Conservation (phyloP, 2,329 filamentous ascomycete genomes). For the Exophiala oligosperma region DNA sequence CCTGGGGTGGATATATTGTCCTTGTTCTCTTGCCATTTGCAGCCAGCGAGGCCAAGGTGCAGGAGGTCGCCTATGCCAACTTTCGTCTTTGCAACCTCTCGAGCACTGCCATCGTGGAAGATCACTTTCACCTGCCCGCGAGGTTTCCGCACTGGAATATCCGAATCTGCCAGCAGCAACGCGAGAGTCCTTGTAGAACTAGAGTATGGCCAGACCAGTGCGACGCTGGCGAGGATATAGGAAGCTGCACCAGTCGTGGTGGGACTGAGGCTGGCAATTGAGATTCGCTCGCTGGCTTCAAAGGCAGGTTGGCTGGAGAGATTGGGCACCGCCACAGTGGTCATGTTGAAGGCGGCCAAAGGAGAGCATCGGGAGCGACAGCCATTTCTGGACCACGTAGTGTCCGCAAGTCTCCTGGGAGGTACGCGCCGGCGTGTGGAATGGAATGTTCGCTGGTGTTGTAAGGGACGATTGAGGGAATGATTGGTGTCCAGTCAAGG, state of each 20-base stretch:
- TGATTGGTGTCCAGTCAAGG: slow-evolving; percentile 9
- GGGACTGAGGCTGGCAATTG: slow-evolving; percentile 44
- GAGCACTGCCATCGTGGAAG: slow-evolving; percentile 70
- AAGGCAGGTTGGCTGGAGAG: slow-evolving; percentile 6
- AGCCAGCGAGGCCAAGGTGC: slow-evolving; percentile 67
- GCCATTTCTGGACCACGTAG: slow-evolving; percentile 14
- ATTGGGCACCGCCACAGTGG: slow-evolving; percentile 10
- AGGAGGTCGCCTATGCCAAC: slow-evolving; percentile 79
- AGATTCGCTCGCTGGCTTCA: slow-evolving; percentile 10
- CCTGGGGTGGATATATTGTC: slow-evolving; percentile 55
- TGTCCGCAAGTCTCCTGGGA: not conserved
- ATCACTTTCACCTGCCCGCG: slow-evolving; percentile 80
- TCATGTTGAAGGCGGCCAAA: slow-evolving; percentile 15
- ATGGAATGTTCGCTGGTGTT: slow-evolving; percentile 4
- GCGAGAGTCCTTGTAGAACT: slow-evolving; percentile 71
- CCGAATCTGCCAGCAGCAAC: slow-evolving; percentile 79
- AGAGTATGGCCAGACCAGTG: slow-evolving; percentile 89
- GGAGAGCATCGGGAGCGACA: not conserved
- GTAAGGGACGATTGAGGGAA: slow-evolving; percentile 6
- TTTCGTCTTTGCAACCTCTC: slow-evolving; percentile 63
- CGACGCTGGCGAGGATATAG: slow-evolving; percentile 69
- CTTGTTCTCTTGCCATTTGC: slow-evolving; percentile 60
- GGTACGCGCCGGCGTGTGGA: not conserved
- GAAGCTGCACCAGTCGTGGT: slow-evolving; percentile 29
- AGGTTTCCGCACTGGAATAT: slow-evolving; percentile 74